Percentiles rank a stretch among this genome's conserved stretches.
phyloP scores from a whole-genome alignment of 148 eudicot genomes.

The Dysphania ambrosioides region DNA sequence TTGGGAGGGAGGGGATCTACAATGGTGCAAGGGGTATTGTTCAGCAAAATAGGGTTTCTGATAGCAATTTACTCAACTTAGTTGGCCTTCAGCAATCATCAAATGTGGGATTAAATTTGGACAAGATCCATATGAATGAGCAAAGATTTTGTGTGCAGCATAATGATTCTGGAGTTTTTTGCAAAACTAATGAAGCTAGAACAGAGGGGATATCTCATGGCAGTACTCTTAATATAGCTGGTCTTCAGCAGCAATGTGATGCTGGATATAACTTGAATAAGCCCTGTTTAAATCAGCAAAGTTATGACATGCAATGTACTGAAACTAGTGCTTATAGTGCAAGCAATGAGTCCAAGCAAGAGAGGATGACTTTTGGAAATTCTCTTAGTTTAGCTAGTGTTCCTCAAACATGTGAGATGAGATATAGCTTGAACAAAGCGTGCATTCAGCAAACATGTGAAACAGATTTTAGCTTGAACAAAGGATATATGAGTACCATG shows the following conservation, averaged over 20 bases:
- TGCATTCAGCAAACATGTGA: conserved; percentile 41
- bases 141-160: conserved; percentile 29
- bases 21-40: conserved; percentile 30
- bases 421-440: conserved; percentile 45
- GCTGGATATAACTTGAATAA: conserved; percentile 34
- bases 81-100: conserved; percentile 35
- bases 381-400: conserved; percentile 54
- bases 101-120: conserved; percentile 30
- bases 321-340: conserved; percentile 36
- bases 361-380: conserved; percentile 37
- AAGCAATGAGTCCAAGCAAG: conserved; percentile 44
- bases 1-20: conserved; percentile 20
- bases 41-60: conserved; percentile 34
- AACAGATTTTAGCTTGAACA: conserved; percentile 44
- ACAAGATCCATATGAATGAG: conserved; percentile 28
- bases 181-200: conserved; percentile 23
- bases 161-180: conserved; percentile 26
- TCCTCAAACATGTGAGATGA: conserved; percentile 40
- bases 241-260: conserved; percentile 30
- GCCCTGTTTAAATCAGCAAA: conserved; percentile 39
- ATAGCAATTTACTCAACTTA: conserved; percentile 38
- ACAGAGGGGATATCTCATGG: conserved; percentile 28
- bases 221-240: conserved; percentile 28
- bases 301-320: conserved; percentile 39
- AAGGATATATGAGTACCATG: conserved; percentile 36